Base-by-base conservation (phyloP, 257 asterid species). In the Ligustrum vulgare region DNA sequence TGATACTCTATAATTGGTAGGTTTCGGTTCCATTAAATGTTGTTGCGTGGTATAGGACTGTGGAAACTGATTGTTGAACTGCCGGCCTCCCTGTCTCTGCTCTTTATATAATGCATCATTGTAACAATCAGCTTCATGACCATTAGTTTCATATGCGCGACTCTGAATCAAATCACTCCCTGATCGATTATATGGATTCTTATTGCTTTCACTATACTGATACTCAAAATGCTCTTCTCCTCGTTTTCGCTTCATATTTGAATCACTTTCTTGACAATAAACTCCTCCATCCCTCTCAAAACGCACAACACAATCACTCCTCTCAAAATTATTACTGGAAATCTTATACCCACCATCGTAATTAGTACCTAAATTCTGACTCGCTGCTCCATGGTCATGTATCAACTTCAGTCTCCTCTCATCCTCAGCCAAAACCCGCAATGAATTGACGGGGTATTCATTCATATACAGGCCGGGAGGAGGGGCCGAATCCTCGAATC, bases 361-460 rank as follows among this genome's bases (percentile, higher is more conserved):
- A 43, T 35, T 76, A 64, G 81, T 74, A 77, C 71, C 82, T 16
- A 73, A 51, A 49, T 81, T 84, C 16, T 65, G 76, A 75, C 67
- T 71, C 49, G 56, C n/a, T 16, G 82, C 80, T 33, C 92, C 99
- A 39, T 92, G 97, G 73, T 94, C 96, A 8, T 89, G 92, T 73
- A 92, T 92, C 82, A 94, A 78, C 78, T 81, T 83, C 81, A 94
- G 82, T 79, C 98, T 84, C 80, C 98, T 88, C 81, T 88, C 90
- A 34, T 88, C 90, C 10, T 92, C 98, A 13, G 82, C 72, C 6
- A 56, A 43, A 77, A 67, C 62, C 69, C 71, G 35, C 25, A 64
- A 25, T 15, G 75, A 41, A 69, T 37, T 37, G 43, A 37, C 43
- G 2, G 0, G 43, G 1, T 37, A 11, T 37, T 37, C 43, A 37